These are phyloP conservation scores for Quercus engelmannii DNA, from an alignment of 306 rosid species.

Conservation along the genomic window DNA sequence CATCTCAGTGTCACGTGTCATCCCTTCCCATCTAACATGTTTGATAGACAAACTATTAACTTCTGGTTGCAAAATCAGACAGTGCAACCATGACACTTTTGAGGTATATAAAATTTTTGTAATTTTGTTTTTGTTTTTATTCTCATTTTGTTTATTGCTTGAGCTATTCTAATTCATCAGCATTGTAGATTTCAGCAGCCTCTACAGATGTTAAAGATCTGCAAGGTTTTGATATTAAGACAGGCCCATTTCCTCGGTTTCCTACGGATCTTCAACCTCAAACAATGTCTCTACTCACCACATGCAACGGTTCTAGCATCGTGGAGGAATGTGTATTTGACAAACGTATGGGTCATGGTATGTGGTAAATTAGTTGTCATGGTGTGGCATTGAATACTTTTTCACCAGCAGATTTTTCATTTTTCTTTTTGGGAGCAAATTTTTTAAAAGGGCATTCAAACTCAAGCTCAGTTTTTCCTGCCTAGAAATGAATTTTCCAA, in stretches of 20 bases:
- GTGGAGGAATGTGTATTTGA: slow-evolving; percentile 33
- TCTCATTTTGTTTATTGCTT: background rate
- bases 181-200: slow-evolving; percentile 27
- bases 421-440: background rate
- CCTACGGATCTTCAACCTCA: slow-evolving; percentile 41
- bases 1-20: slow-evolving; percentile 30
- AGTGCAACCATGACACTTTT: slow-evolving; percentile 12
- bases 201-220: slow-evolving; percentile 10
- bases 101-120: slow-evolving; percentile 5
- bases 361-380: background rate
- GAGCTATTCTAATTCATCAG: background rate
- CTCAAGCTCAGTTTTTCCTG: background rate
- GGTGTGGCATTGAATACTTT: background rate
- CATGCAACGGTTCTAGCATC: slow-evolving; percentile 21
- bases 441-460: background rate
- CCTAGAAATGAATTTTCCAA: background rate
- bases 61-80: slow-evolving; percentile 33
- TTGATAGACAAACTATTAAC: slow-evolving; percentile 21
- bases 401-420: background rate
- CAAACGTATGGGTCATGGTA: slow-evolving; percentile 34
- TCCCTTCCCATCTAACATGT: slow-evolving; percentile 27
- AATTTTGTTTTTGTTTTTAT: background rate
- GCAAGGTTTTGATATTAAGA: slow-evolving; percentile 19
- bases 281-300: slow-evolving; percentile 32
- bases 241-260: slow-evolving; percentile 32